Evolutionary conservation across 495 filamentous ascomycete genomes (phyloP), one percentile per base, ranked within the genome.

Genomic region (Neurospora africana): DNA sequence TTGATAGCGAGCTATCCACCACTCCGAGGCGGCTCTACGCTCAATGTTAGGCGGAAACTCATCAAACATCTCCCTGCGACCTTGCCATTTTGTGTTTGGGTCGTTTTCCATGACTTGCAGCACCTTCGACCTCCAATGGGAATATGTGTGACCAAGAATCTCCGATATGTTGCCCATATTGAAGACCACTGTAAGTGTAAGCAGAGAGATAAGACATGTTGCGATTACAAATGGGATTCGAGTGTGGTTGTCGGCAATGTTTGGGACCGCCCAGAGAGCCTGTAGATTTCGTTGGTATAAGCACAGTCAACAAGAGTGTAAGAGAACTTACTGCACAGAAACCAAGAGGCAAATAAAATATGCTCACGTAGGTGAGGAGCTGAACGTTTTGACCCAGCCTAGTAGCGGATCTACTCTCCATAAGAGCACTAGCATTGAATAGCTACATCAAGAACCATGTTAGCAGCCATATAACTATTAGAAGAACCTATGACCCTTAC

Each of bases 341-440:
- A 0, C 75, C 71, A 9, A 82, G 72, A 0, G 80, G 81, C 3
- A 82, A 74, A 37, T 76, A 82, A 70, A 81, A 81, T 35, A 81
- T 81, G 75, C 79, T 81, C 38, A 82, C 77, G 69, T 76, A 81
- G 3, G 79, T 82, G 40, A 82, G 74, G 5, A 82, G 76, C 69
- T 76, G 81, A 10, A 82, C 76, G 44, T 82, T 81, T 30, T 82
- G 70, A 0, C 80, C 80, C 13, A 82, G 71, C 15, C 78, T 69
- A 2, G 81, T 81, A 5, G 79, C 76, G 27, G 74, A 68, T n/a
- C 80, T 74, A 43, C 76, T 82, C 68, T 84, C 82, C 30, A 81
- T 75, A 74, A 78, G 65, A 74, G 78, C 47, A 53, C 70, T 74
- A 3, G 74, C 74, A 33, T 76, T 76, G 68, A 76, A 76, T 6